phyloP scores from a whole-genome alignment of 2,329 filamentous ascomycete species.

The Orbilia ellipsospora region DNA sequence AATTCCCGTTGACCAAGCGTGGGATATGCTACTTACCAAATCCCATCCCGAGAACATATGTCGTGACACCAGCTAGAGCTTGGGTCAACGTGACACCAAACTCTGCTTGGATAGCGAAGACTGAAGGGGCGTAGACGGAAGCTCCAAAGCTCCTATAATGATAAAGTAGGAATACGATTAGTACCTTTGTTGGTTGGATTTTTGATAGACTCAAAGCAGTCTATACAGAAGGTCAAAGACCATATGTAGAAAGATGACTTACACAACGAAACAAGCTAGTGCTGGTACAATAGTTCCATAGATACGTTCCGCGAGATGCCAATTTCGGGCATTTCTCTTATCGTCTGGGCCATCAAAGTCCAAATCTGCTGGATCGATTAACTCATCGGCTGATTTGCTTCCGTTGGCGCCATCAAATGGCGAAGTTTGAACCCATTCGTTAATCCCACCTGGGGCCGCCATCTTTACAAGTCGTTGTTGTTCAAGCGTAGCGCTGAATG shows the following conservation, averaged over 20 bases:
- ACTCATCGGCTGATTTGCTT: background rate
- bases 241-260: conserved; percentile 20
- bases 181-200: background rate
- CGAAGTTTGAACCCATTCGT: conserved; percentile 6
- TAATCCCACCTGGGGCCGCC: conserved; percentile 27
- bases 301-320: conserved; percentile 27
- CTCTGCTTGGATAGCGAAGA: conserved; percentile 36
- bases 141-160: conserved; percentile 45
- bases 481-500: background rate
- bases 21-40: conserved; percentile 28
- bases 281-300: conserved; percentile 39
- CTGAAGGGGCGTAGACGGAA: conserved; percentile 47
- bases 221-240: background rate
- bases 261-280: conserved; percentile 50
- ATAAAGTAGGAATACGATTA: background rate
- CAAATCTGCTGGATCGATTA: conserved; percentile 37
- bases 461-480: background rate
- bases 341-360: conserved; percentile 44
- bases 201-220: no score
- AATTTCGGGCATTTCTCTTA: conserved; percentile 46
- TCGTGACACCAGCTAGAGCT: conserved; percentile 42
- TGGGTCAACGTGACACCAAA: conserved; percentile 24
- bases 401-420: background rate
- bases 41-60: conserved; percentile 50
- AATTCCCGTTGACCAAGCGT: background rate